Conservation (phyloP, 2,329 filamentous ascomycete species). For the Sphaerulina vaccinii region DNA sequence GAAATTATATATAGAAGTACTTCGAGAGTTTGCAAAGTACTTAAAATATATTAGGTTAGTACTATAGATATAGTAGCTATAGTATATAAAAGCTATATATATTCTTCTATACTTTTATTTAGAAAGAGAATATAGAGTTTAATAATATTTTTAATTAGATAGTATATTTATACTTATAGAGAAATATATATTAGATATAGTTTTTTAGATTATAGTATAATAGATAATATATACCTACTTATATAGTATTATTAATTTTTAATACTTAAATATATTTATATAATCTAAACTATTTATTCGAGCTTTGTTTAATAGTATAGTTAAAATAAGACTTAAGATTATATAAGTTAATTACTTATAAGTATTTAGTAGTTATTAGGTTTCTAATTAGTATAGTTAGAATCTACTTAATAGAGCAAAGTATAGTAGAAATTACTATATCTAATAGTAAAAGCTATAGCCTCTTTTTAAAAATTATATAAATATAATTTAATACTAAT, state of each 20-base stretch:
- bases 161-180: conserved; percentile 2
- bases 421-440: background rate
- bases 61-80: conserved; percentile 1
- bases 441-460: background rate
- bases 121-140: conserved; percentile 11
- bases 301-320: background rate
- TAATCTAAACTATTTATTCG: background rate
- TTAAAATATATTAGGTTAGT: conserved; percentile 5
- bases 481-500: background rate
- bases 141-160: conserved; percentile 15
- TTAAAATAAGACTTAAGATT: conserved; percentile 1
- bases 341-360: too few species aligned
- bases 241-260: background rate
- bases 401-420: background rate
- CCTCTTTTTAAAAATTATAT: background rate
- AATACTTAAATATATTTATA: conserved; percentile 1
- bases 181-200: conserved; percentile 1
- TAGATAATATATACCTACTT: background rate
- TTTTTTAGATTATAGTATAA: background rate
- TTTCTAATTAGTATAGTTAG: background rate
- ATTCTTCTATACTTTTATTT: conserved; percentile 8
- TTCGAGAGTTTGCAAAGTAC: conserved; percentile 14
- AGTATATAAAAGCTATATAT: conserved; percentile 6
- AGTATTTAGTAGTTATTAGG: background rate
- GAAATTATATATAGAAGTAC: conserved; percentile 7